phyloP scores from a whole-genome alignment of 1,139 yeast species.

The Pneumocystis carinii region DNA sequence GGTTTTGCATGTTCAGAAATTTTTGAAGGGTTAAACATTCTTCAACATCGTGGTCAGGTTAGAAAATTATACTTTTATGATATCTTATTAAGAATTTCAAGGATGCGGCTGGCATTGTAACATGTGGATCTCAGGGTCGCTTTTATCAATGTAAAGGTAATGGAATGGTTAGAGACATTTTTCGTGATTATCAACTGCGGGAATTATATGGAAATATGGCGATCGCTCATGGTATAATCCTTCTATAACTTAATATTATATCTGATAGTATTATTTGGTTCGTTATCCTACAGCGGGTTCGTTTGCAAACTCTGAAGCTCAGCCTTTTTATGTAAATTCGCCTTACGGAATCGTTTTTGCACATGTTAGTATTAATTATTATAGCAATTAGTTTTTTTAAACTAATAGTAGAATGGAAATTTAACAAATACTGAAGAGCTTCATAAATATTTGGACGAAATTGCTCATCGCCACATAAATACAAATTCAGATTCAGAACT shows the following conservation, averaged over 20 bases:
- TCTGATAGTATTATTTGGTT: constrained; percentile 21
- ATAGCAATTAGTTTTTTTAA: not conserved
- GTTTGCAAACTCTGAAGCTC: constrained; percentile 91
- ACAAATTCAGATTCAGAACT: constrained; percentile 94
- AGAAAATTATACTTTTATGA: constrained; percentile 8
- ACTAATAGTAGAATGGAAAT: constrained; percentile 49
- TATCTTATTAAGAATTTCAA: not conserved
- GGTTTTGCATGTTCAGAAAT: constrained; percentile 73
- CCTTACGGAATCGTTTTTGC: constrained; percentile 86
- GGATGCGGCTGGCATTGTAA: constrained; percentile 98
- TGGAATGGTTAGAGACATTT: constrained; percentile 97
- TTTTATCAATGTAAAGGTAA: constrained; percentile 95
- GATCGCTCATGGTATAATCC: constrained; percentile 45
- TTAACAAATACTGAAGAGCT: constrained; percentile 73
- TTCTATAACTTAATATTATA: not conserved
- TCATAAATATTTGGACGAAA: constrained; percentile 70
- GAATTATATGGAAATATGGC: constrained; percentile 91
- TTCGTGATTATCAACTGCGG: constrained; percentile 60
- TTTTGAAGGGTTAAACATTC: constrained; percentile 80
- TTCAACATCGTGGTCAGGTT: constrained; percentile 87
- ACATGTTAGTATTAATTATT: constrained; percentile 29
- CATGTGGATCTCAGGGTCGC: constrained; percentile 88
- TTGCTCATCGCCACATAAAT: constrained; percentile 90
- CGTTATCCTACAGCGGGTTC: constrained; percentile 99
- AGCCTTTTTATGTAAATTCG: constrained; percentile 93